Base-by-base conservation (phyloP, 2,329 filamentous ascomycete species). In the Ramularia endophylla region DNA sequence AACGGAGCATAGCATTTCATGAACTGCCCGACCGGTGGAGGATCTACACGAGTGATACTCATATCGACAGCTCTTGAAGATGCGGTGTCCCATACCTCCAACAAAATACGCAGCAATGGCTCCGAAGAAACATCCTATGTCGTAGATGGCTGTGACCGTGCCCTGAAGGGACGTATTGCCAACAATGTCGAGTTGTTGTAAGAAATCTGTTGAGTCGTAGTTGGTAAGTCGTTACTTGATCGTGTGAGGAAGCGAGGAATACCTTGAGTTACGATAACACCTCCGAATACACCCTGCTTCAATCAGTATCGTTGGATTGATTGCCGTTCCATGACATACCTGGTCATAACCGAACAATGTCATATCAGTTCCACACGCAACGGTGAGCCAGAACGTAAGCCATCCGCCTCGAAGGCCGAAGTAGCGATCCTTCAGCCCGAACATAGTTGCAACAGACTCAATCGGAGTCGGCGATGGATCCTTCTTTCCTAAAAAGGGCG, bases 101-200 rank as follows among this genome's bases (percentile, higher is more conserved):
- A 71, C 54, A 13, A 62, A 55, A 33, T 77, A 71, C 12, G 71
- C 67, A 3, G 67, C 50, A 27, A 75, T 60, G 2, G 68, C 75
- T 8, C 77, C 77, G 37, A 80, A 61, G 58, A 80, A 79, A 55
- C 76, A 80, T 7, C 76, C 75, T 19, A 80, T 66, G 47, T 79
- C 73, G 55, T 79, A 78, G 40, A 78, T 72, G 2, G 75, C 74
- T 1, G 73, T 75, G 8, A 77, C 71, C 0, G 73, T 52, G 22
- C 51, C 49, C 7, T 52, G 48, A 13, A 52, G 75, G n/a, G 46
- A 47, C 31, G 30, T 46, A 30, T 53, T 52, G 32, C 41, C 33
- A 28, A 37, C 62, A 3, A 51, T 38, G 5, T 35, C 38, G 2
- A 53, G 40, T 13, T 41, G 40, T 13, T 50, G 31, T n/a, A 53